A percentile compares a stretch with the other conserved stretches of the same genome.
phyloP scores from a whole-genome alignment of 2,329 filamentous ascomycete species.

The Leptosphaerulina australis region DNA sequence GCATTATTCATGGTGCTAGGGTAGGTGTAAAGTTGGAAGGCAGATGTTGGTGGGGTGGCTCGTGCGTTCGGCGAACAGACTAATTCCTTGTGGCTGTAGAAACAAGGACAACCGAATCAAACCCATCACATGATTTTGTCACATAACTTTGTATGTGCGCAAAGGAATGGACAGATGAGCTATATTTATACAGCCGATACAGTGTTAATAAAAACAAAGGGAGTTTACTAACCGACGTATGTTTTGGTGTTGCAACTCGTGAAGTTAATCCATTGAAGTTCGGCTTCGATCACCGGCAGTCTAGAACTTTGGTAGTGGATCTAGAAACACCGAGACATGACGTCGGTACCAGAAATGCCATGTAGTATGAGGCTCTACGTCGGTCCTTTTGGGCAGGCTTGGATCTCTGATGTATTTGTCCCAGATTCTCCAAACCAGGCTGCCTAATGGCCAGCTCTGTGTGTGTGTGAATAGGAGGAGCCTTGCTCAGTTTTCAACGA shows the following conservation, averaged over 20 bases:
- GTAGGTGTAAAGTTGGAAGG: not conserved
- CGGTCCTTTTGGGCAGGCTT: not conserved
- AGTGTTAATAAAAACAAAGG: not conserved
- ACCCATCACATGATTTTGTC: not conserved
- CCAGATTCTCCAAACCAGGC: not conserved
- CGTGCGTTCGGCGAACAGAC: too few species aligned
- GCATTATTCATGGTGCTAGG: too few species aligned
- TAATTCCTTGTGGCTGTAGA: not conserved
- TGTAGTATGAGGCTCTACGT: conserved; percentile 8
- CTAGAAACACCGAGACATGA: conserved; percentile 4
- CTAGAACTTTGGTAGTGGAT: conserved; percentile 3
- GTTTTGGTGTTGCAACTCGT: conserved; percentile 11
- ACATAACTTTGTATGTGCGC: not conserved
- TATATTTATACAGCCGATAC: not conserved
- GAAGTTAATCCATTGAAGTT: not conserved
- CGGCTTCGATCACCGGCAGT: not conserved
- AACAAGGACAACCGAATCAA: not conserved
- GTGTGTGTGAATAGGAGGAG: not conserved
- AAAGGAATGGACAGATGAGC: not conserved
- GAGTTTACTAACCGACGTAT: not conserved
- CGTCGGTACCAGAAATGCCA: conserved; percentile 2
- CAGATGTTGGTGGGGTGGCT: too few species aligned
- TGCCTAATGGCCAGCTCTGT: not conserved
- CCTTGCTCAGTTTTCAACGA: too few species aligned
- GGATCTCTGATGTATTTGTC: not conserved